phyloP scores from a whole-genome alignment of 306 rosid genomes.

The Betula pendula region DNA sequence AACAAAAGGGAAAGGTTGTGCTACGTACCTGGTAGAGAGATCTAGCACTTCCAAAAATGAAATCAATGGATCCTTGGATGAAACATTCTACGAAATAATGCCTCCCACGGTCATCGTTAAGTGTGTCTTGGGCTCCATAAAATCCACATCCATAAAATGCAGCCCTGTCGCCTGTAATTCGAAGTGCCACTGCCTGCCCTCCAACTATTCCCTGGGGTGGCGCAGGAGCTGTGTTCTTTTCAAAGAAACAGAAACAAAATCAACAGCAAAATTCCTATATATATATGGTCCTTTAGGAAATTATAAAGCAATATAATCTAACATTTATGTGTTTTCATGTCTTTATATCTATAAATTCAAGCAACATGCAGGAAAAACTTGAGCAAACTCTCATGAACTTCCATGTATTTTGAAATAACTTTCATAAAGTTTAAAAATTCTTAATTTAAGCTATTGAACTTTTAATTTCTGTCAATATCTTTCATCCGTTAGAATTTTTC shows the following conservation, averaged over 20 bases:
- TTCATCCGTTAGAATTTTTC: too few relatives aligned
- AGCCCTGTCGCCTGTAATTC: slow-evolving; percentile 60
- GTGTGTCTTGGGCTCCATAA: slow-evolving; percentile 86
- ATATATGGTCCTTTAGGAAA: not conserved
- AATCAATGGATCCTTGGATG: slow-evolving; percentile 86
- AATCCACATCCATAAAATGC: slow-evolving; percentile 88
- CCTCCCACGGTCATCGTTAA: slow-evolving; percentile 69
- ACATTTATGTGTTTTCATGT: too few relatives aligned
- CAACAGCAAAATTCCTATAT: not conserved
- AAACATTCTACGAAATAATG: slow-evolving; percentile 76
- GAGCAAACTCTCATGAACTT: too few relatives aligned
- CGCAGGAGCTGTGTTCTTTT: slow-evolving; percentile 64
- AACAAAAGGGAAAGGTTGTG: not conserved
- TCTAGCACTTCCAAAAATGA: slow-evolving; percentile 79
- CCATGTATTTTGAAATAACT: too few relatives aligned
- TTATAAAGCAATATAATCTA: not conserved
- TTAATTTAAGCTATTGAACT: too few relatives aligned
- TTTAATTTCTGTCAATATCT: too few relatives aligned
- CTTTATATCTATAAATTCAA: too few relatives aligned
- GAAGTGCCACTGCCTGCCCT: slow-evolving; percentile 79
- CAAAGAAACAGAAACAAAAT: not conserved
- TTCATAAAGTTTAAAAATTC: too few relatives aligned
- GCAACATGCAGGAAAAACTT: too few relatives aligned
- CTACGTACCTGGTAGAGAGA: slow-evolving; percentile 80
- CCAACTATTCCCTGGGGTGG: slow-evolving; percentile 60